Base-by-base conservation (phyloP, 805 yeast genomes). In the Candida adriatica region DNA sequence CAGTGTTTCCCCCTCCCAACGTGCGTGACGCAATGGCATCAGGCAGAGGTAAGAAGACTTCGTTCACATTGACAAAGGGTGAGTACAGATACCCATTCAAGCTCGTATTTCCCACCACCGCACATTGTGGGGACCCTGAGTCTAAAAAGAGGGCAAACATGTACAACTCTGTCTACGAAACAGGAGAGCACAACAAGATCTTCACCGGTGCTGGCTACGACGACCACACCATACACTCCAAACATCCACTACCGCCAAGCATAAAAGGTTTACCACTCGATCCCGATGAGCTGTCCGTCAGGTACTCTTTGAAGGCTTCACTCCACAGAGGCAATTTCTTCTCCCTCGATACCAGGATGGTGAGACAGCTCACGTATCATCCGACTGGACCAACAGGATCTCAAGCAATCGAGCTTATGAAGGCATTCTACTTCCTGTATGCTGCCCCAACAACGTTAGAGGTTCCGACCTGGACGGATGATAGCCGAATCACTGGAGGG, bases 1-100 rank as follows among this genome's bases (percentile, higher is more conserved):
- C 70, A 1, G 70, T 73, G 16, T 73, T 73, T 35, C 79, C 78
- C 2, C 73, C 79, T 0, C 60, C 57, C 10, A 66, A 70, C 31
- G 61, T 70, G 9, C 49, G 73, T 15, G 48, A 55, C 28, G 70
- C 67, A 2, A 57, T 69, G 17, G n/a, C n/a, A n/a, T n/a, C n/a
- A n/a, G n/a, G n/a, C n/a, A 53, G 46, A 24, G 56, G 66, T 8
- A 60, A 61, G 36, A 37, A 39, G 13, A 20, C 40, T 1, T 36
- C 40, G 1, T 48, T 45, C 33, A 46, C 53, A 5, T 22, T 48
- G 16, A 37, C 28, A 3, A 72, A 77, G 0, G 79, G 79, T 0
- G 61, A 58, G 17, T 72, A 73, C 45, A 46, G 53, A 1, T 71
- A 69, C 38, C 70, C 73, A 6, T 73, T 73, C 43, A 10, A 30